Conservation (phyloP, 2,329 filamentous ascomycete genomes). For the Fonsecaea nubica region DNA sequence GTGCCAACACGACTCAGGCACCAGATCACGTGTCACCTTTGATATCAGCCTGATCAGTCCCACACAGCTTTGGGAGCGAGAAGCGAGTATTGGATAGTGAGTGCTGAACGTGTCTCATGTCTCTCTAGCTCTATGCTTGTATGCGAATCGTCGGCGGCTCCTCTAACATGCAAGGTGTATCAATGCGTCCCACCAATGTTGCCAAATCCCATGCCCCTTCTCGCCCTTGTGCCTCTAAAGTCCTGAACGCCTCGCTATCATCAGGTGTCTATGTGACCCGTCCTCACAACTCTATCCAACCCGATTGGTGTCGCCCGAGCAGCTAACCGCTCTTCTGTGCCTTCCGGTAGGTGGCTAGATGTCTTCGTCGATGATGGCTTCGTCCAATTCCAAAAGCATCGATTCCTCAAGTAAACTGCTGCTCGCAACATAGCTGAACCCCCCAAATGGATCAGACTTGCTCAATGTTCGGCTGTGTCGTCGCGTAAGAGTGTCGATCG, state of each 20-base stretch:
- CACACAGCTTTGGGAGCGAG: too few relatives aligned
- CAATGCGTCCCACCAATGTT: background rate
- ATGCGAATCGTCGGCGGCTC: background rate
- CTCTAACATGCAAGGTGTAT: background rate
- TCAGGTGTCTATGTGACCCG: background rate
- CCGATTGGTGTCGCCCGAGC: background rate
- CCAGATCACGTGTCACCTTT: background rate
- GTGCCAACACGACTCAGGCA: background rate
- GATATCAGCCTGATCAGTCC: background rate
- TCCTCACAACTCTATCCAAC: constrained; percentile 15
- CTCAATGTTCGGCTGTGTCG: constrained; percentile 37
- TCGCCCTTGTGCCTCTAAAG: background rate
- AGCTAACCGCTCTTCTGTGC: background rate
- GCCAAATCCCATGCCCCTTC: background rate
- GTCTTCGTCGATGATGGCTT: constrained; percentile 36
- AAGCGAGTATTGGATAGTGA: background rate
- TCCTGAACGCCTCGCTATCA: background rate
- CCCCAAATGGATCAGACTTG: constrained; percentile 54
- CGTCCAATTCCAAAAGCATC: constrained; percentile 38
- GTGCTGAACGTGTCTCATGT: background rate
- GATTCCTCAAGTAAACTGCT: constrained; percentile 53
- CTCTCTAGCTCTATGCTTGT: background rate
- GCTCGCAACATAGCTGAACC: constrained; percentile 58
- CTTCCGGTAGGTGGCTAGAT: constrained; percentile 7
- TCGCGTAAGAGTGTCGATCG: constrained; percentile 36